These are phyloP conservation scores for Achaetomiella virescens DNA, from an alignment of 495 filamentous ascomycete species.

Conservation along the genomic window DNA sequence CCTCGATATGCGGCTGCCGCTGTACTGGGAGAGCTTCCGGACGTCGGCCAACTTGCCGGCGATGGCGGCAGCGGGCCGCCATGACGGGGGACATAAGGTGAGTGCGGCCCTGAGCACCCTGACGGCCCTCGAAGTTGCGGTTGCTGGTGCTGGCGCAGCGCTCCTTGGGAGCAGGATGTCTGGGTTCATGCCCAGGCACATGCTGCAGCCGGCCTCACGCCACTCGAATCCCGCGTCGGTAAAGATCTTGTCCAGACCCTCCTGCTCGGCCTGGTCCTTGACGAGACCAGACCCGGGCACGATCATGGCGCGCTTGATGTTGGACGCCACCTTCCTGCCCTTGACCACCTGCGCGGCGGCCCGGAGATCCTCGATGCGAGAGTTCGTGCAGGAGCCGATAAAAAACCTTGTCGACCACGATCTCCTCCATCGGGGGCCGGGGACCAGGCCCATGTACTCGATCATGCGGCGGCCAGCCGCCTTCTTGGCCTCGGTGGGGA, in stretches of 20 bases:
- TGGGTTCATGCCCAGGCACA: slow-evolving; percentile 99
- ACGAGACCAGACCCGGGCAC: slow-evolving; percentile 93
- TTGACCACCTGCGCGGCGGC: slow-evolving; percentile 79
- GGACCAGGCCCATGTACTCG: slow-evolving; percentile 88
- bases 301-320: slow-evolving; percentile 90
- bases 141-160: slow-evolving; percentile 93
- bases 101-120: slow-evolving; percentile 88
- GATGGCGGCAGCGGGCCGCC: slow-evolving; percentile 86
- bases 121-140: slow-evolving; percentile 95
- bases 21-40: slow-evolving; percentile 61
- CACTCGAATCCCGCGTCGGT: slow-evolving; percentile 90
- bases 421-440: slow-evolving; percentile 83
- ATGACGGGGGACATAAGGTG: slow-evolving; percentile 97
- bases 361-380: slow-evolving; percentile 91
- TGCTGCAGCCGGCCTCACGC: slow-evolving; percentile 95
- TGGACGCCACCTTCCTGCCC: slow-evolving; percentile 76
- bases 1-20: slow-evolving; percentile 43
- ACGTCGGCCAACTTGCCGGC: slow-evolving; percentile 89
- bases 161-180: slow-evolving; percentile 92
- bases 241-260: slow-evolving; percentile 92
- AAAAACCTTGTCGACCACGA: slow-evolving; percentile 92
- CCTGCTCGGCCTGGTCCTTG: slow-evolving; percentile 85
- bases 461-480: slow-evolving; percentile 71
- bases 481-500: slow-evolving; percentile 70
- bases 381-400: slow-evolving; percentile 97